Evolutionary conservation across 495 filamentous ascomycete genomes (phyloP), one percentile per base, ranked within the genome.

Genomic region (Umbilicaria muhlenbergii): DNA sequence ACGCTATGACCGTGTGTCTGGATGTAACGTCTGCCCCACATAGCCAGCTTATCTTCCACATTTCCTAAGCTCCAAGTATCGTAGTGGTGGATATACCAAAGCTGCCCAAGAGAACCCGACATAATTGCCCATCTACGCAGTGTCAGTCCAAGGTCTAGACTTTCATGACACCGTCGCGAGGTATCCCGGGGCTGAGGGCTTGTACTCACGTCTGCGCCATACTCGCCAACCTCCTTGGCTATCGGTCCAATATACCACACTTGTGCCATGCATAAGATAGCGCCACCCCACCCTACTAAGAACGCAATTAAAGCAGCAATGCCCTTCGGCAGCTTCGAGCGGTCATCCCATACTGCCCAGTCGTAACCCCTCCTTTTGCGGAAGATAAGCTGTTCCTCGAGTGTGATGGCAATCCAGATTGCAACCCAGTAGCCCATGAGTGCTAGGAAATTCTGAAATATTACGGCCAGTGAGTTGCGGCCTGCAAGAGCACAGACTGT

Each of bases 391-490:
- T 78, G 67, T 54, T 85, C 80, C 52, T 78, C 70, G 3, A 81
- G 49, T 3, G 71, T 64, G 33, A 85, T 78, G 3, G 67, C 67
- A 16, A 78, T 62, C 75, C 75, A 82, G 36, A 80, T 71, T 24
- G 69, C 70, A 10, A 79, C 67, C 78, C 80, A 83, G 55, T 83
- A 83, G 18, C 78, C 79, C 75, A 85, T 83, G 21, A 85, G 58
- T 1, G 78, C 72, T 16, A 85, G 64, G 56, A 83, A 83, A 57
- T 84, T 83, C 11, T 70, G 71, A 49, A 85, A 83, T 47, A 85
- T 77, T 14, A 67, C 66, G 5, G 74, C 69, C 17, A 84, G 63
- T 42, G 74, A 45, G 38, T 74, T 63, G 5, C 77, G 66, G 11
- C 80, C 81, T 2, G 68, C 78, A 13, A 83, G 61, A 0, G 76